Evolutionary conservation across 768 basidiomycete species (phyloP).

Genomic region (Pisolithus marmoratus): DNA sequence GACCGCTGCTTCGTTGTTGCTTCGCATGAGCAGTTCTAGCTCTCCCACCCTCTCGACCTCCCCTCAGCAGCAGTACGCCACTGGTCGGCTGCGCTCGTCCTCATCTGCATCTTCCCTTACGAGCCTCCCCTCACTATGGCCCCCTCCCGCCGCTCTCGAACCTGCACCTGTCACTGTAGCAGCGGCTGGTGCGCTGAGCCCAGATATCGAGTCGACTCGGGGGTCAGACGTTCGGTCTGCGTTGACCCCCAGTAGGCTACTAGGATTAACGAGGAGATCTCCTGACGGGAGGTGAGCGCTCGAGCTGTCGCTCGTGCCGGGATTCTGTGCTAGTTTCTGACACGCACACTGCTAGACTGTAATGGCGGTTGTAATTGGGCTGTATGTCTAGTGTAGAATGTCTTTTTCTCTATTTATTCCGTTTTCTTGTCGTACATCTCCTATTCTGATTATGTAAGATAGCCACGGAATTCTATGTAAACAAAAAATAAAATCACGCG

Average conservation of each 20-base stretch:
- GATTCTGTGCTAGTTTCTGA: not conserved
- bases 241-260: slow-evolving; percentile 21
- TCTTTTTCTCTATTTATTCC: too few relatives aligned
- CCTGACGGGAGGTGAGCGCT: slow-evolving; percentile 6
- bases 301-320: too few relatives aligned
- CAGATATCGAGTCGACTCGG: not conserved
- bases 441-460: too few relatives aligned
- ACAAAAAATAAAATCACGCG: not conserved
- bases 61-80: slow-evolving; percentile 8
- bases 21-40: slow-evolving; percentile 50
- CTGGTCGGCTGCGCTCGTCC: not conserved
- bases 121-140: not conserved
- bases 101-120: not conserved
- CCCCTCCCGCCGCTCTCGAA: not conserved
- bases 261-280: slow-evolving; percentile 12
- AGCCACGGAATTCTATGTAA: too few relatives aligned
- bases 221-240: slow-evolving; percentile 6
- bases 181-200: not conserved
- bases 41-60: slow-evolving; percentile 1
- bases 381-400: too few relatives aligned
- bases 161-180: not conserved
- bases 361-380: not conserved
- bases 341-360: not conserved
- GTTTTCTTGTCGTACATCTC: too few relatives aligned
- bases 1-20: slow-evolving; percentile 57